Conservation (phyloP, 1,284 basidiomycete genomes). For the Apiotrichum mycotoxinovorans region DNA sequence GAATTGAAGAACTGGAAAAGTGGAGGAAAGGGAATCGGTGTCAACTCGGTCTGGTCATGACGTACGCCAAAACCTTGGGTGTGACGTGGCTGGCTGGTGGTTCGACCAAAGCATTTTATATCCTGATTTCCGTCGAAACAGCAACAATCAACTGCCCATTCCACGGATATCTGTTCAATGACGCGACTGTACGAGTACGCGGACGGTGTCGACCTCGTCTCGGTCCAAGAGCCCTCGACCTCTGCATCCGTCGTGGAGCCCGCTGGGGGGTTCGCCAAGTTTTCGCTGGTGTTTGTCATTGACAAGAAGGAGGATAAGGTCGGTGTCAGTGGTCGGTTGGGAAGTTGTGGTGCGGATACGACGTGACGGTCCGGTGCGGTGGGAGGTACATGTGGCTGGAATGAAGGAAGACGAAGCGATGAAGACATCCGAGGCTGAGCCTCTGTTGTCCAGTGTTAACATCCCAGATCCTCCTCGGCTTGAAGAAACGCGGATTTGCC, state of each 20-base stretch:
- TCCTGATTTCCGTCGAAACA: background rate
- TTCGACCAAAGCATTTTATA: background rate
- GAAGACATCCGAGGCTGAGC: no score
- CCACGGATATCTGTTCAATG: background rate
- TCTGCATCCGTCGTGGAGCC: background rate
- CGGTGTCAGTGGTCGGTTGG: background rate
- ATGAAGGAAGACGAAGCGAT: no score
- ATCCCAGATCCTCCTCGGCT: constrained; percentile 60
- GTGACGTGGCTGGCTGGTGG: background rate
- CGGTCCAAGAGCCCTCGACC: background rate
- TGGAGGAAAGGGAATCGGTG: background rate
- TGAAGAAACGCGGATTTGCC: constrained; percentile 69
- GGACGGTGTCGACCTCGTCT: background rate
- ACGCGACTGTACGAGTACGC: background rate
- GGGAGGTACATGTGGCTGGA: no score
- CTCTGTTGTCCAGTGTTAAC: no score
- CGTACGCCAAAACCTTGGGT: background rate
- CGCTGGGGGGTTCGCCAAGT: background rate
- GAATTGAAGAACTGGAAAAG: background rate
- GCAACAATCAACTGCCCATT: background rate
- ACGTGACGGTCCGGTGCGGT: no score
- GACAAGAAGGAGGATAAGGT: background rate
- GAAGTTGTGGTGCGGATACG: no score
- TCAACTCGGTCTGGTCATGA: background rate
- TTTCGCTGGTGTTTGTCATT: background rate